Evolutionary conservation across 768 basidiomycete genomes (phyloP).

Genomic region (Strobilomyces echinocephalus): DNA sequence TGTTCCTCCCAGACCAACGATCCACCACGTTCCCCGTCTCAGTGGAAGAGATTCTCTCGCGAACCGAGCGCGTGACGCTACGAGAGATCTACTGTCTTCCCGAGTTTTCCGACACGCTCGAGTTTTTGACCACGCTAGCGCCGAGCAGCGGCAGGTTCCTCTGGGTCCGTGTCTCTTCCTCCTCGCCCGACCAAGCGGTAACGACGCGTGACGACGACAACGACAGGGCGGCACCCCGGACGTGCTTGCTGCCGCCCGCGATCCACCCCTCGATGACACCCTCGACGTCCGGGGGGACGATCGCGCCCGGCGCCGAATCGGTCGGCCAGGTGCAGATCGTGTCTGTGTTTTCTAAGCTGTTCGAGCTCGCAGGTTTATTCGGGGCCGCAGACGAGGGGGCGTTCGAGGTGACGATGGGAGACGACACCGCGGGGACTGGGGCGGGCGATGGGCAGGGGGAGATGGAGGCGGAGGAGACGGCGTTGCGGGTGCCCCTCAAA

Average conservation of each 20-base stretch:
- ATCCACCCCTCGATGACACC: conserved; percentile 62
- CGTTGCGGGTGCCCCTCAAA: conserved; percentile 30
- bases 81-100: conserved; percentile 86
- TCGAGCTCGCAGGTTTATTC: conserved; percentile 78
- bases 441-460: no score
- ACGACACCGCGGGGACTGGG: no score
- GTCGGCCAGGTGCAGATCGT: conserved; percentile 82
- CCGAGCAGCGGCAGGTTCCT: conserved; percentile 76
- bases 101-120: conserved; percentile 61
- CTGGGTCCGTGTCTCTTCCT: conserved; percentile 47
- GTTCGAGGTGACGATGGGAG: no score
- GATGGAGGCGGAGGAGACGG: no score
- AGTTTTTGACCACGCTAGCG: conserved; percentile 89
- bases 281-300: conserved; percentile 22
- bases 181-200: neutral
- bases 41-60: conserved; percentile 84
- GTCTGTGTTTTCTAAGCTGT: conserved; percentile 65
- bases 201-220: no score
- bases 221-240: conserved; percentile 86
- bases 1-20: no score
- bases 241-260: conserved; percentile 69
- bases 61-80: conserved; percentile 67
- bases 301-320: conserved; percentile 72
- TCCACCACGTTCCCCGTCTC: neutral
- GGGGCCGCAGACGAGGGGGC: no score